A percentile compares a stretch with the other conserved stretches of the same genome.
Conservation (phyloP, 176 grass and related monocot genomes). For the Eremochloa ophiuroides region DNA sequence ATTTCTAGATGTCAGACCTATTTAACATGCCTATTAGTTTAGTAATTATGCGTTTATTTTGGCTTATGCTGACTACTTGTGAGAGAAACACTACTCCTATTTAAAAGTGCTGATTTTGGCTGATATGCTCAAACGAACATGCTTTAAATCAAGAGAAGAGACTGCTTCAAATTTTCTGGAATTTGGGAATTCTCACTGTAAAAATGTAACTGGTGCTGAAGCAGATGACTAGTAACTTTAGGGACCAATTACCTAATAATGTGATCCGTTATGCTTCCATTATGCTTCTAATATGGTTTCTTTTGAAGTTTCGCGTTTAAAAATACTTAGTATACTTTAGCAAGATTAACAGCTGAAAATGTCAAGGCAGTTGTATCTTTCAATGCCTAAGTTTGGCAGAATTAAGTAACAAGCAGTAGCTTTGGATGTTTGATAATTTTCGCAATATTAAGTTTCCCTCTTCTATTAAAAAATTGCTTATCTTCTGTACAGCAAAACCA, state of each 20-base stretch:
- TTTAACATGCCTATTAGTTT: neutral
- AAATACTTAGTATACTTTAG: neutral
- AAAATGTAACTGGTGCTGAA: neutral
- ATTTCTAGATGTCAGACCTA: neutral
- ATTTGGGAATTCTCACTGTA: neutral
- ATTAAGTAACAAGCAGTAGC: neutral
- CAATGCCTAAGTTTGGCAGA: neutral
- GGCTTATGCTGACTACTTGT: no score
- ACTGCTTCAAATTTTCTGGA: neutral
- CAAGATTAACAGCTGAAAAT: neutral
- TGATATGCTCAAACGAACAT: no score
- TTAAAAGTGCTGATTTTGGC: no score
- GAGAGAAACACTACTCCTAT: no score
- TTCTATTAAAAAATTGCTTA: neutral
- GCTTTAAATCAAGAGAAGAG: neutral
- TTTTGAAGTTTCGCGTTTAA: neutral
- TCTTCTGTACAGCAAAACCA: neutral
- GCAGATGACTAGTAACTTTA: neutral
- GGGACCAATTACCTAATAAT: neutral
- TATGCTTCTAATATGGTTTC: slow-evolving; percentile 5
- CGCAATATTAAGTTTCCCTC: neutral
- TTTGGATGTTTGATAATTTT: neutral
- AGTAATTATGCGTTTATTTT: no score
- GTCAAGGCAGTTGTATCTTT: neutral
- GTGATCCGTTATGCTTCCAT: no score